These are phyloP conservation scores for Kalmusia sp. DNA, from an alignment of 2,329 filamentous ascomycete genomes.

Conservation along the genomic window DNA sequence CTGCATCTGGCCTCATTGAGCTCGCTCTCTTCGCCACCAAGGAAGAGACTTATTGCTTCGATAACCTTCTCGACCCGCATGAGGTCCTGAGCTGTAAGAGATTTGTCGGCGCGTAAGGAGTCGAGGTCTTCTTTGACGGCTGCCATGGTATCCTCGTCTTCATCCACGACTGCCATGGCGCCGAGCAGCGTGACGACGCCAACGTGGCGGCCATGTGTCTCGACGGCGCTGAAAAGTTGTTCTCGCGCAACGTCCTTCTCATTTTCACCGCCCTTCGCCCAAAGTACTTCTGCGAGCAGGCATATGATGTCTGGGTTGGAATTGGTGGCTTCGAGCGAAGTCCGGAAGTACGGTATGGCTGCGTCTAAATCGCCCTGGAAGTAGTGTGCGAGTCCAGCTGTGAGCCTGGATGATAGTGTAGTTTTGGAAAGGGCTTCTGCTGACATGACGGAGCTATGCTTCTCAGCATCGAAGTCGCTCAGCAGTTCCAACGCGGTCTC, in stretches of 20 bases:
- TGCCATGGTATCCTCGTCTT: constrained; percentile 78
- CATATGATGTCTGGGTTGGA: constrained; percentile 85
- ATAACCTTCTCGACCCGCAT: constrained; percentile 76
- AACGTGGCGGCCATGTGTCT: constrained; percentile 75
- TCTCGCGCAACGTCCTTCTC: constrained; percentile 79
- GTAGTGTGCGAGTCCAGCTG: constrained; percentile 83
- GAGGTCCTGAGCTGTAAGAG: constrained; percentile 68
- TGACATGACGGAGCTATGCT: constrained; percentile 61
- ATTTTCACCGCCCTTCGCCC: constrained; percentile 81
- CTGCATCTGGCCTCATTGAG: constrained; percentile 74
- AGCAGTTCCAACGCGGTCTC: constrained; percentile 82
- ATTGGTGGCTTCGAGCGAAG: constrained; percentile 77
- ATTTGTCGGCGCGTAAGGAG: constrained; percentile 71
- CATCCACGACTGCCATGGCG: constrained; percentile 81
- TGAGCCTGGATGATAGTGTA: constrained; percentile 84
- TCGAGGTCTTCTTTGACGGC: constrained; percentile 82
- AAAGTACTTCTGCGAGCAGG: constrained; percentile 87
- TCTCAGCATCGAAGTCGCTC: constrained; percentile 65
- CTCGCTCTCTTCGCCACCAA: constrained; percentile 56
- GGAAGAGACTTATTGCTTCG: constrained; percentile 72
- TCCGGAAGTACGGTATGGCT: constrained; percentile 80
- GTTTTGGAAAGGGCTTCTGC: constrained; percentile 71
- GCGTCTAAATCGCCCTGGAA: constrained; percentile 70
- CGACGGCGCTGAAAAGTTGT: constrained; percentile 81
- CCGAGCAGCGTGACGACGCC: constrained; percentile 82